These are phyloP conservation scores for Acanthamoeba triangularis DNA, from an alignment of 208 protist genomes.

Conservation along the genomic window DNA sequence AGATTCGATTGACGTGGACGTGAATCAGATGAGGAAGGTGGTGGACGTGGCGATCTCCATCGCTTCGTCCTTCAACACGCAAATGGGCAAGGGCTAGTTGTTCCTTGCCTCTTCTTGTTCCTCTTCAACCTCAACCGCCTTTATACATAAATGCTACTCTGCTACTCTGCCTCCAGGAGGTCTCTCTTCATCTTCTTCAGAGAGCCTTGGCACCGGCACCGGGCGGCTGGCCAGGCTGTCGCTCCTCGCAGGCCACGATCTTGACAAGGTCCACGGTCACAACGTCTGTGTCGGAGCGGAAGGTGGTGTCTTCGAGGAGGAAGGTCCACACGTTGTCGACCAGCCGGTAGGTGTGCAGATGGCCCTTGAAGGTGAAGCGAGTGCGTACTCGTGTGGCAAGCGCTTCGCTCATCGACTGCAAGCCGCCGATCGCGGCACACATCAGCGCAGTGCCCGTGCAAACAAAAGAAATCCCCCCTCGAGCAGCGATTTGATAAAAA, in stretches of 20 bases:
- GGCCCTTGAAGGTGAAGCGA: conserved; percentile 65
- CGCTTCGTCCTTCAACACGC: conserved; percentile 2
- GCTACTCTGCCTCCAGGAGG: neutral
- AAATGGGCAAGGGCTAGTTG: neutral
- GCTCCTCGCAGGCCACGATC: conserved; percentile 74
- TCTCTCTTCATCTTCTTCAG: neutral
- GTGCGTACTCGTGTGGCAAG: conserved; percentile 42
- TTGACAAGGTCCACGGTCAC: conserved; percentile 52
- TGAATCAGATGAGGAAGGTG: neutral
- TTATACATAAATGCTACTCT: conserved; percentile 22
- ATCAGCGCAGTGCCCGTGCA: too few relatives aligned
- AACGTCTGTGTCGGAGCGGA: conserved; percentile 60
- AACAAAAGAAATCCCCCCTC: neutral
- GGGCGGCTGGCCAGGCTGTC: conserved; percentile 13
- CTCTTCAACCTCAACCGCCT: neutral
- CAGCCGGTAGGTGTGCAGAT: conserved; percentile 72
- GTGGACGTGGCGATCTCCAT: neutral
- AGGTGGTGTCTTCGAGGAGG: conserved; percentile 68
- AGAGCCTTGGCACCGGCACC: neutral
- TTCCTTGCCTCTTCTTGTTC: too few relatives aligned
- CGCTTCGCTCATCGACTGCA: conserved; percentile 76
- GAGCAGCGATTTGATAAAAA: neutral
- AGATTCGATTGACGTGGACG: neutral
- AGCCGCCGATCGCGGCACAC: neutral
- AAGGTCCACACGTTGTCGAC: conserved; percentile 79